These are phyloP conservation scores for Thielaviopsis euricoi DNA, from an alignment of 2,329 filamentous ascomycete genomes.

Conservation along the genomic window DNA sequence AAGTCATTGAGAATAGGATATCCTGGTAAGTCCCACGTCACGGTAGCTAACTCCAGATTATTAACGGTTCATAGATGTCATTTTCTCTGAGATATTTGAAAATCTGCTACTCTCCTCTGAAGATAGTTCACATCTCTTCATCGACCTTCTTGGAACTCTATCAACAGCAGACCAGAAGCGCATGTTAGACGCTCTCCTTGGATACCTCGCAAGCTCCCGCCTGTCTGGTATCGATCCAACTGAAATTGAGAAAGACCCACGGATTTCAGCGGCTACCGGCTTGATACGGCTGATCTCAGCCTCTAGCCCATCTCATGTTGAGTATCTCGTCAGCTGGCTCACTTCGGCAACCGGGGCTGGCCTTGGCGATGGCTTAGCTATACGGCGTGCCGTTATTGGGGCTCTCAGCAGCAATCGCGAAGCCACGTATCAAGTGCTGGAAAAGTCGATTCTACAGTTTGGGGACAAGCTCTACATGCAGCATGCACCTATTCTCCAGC, in stretches of 20 bases:
- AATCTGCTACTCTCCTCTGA: conserved; percentile 22
- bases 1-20: conserved; percentile 58
- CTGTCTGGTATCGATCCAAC: conserved; percentile 22
- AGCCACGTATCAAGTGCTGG: conserved; percentile 38
- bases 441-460: conserved; percentile 57
- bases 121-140: conserved; percentile 16
- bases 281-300: conserved; percentile 35
- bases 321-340: conserved; percentile 47
- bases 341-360: conserved; percentile 46
- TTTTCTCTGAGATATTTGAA: conserved; percentile 17
- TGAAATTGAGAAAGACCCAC: conserved; percentile 12
- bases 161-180: conserved; percentile 14
- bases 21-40: conserved; percentile 33
- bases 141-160: conserved; percentile 13
- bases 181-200: conserved; percentile 17
- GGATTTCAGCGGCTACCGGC: conserved; percentile 40
- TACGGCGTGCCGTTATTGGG: conserved; percentile 49
- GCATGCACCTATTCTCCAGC: conserved; percentile 68
- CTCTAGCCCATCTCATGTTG: conserved; percentile 30
- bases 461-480: conserved; percentile 76
- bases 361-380: conserved; percentile 43
- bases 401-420: conserved; percentile 36
- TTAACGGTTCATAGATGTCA: conserved; percentile 1
- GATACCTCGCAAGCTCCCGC: conserved; percentile 29
- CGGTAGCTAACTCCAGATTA: not conserved